These are phyloP conservation scores for Naegleria fowleri DNA, from an alignment of 208 protist species.

Conservation along the genomic window DNA sequence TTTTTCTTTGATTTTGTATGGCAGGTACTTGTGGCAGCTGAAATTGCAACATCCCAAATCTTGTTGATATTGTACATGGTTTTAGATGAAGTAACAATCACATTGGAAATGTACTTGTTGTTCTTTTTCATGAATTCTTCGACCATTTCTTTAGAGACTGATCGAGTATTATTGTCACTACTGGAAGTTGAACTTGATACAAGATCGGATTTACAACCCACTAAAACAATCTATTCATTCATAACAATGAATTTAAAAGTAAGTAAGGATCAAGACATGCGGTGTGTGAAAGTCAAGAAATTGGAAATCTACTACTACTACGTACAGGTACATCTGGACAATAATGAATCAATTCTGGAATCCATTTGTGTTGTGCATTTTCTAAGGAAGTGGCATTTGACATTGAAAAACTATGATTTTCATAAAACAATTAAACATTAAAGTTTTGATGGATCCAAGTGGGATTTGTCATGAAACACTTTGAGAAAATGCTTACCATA, in stretches of 20 bases:
- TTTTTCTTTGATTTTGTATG: neutral
- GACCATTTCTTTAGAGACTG: neutral
- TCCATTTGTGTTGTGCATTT: conserved; percentile 58
- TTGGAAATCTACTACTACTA: no score
- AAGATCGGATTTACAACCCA: neutral
- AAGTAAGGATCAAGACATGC: neutral
- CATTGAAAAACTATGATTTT: conserved; percentile 53
- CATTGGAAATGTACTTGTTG: neutral
- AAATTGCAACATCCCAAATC: neutral
- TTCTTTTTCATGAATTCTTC: neutral
- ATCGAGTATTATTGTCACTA: neutral
- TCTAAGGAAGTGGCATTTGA: conserved; percentile 55
- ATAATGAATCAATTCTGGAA: conserved; percentile 67
- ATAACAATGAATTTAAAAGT: neutral
- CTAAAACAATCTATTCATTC: neutral
- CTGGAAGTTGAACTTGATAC: neutral
- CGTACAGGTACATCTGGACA: conserved; percentile 54
- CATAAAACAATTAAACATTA: no score
- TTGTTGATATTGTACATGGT: neutral
- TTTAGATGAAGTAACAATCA: neutral
- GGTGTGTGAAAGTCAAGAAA: no score
- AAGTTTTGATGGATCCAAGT: no score
- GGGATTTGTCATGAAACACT: no score
- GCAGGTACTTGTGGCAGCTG: neutral
- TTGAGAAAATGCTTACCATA: conserved; percentile 48